Evolutionary conservation across 192 early-diverging fungal species (phyloP), one percentile per base, ranked within the genome.

Genomic region (Funneliformis geosporum): DNA sequence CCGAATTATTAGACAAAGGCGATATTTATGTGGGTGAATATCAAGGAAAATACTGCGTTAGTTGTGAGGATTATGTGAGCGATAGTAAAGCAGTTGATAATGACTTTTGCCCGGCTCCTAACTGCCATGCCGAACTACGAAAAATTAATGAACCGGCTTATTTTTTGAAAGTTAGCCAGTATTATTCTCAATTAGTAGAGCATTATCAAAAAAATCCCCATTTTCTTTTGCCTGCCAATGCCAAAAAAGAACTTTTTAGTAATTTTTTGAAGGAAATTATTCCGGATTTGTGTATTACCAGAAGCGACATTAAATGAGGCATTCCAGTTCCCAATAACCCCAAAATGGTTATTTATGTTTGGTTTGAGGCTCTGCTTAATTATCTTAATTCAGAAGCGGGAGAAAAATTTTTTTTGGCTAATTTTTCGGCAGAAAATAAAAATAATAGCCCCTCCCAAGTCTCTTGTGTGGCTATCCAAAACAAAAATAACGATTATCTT

Each of bases 381-480:
- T 67, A 67, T 28, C 66, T 67, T 67, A 67, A 67, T 28, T 67
- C 66, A 3, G 28, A 28, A 21, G 5, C 39, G 27, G 66, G 66
- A 27, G 66, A 67, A 67, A 39, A 67, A 39, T 67, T 67, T 67
- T 67, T 67, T n/a, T n/a, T n/a, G n/a, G n/a, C n/a, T n/a, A n/a
- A n/a, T 14, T 28, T 27, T 40, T 40, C 66, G 2, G 18, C 2
- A 21, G 14, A 60, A 8, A 23, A 60, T 60, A 4, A 4, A 60
- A 60, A 4, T 4, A 60, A 21, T 12, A 60, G 14, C 5, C 59
- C 12, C 11, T 12, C n/a, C n/a, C n/a, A n/a, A n/a, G n/a, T 60
- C n/a, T 33, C 47, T 28, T 38, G 71, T 9, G 71, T 73, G 47
- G 71, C n/a, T 73, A 73, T 73, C 46, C 71, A 73, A 28, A n/a